Base-by-base conservation (phyloP, 2,329 filamentous ascomycete species). In the Pseudocercospora eumusae region DNA sequence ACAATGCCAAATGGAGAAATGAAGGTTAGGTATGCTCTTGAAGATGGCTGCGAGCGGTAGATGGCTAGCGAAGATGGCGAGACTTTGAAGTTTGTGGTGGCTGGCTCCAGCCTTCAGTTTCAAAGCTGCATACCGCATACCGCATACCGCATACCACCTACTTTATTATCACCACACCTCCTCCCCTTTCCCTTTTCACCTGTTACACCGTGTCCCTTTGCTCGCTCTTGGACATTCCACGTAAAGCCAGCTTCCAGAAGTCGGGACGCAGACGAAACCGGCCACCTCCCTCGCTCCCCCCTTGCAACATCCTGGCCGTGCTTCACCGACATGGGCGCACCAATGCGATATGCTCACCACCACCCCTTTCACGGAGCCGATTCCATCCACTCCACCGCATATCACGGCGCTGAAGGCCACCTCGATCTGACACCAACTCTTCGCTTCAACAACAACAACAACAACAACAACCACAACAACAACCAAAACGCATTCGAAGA, bases 341-440 rank as follows among this genome's bases (percentile, higher is more conserved):
- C 60, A 50, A 27, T 56, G 27, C 57, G 44, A 56, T 53, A 63
- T 33, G 40, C 23, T 23, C 42, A 45, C 20, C 36, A 36, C 55
- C 56, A 57, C 61, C 61, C 61, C 61, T 63, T 50, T 59, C 56
- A 56, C 18, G 31, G 45, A 45, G 28, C n/a, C 31, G 31, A 47
- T 42, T 53, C 57, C 31, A n/a, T 23, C 31, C 53, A 28, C 15
- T 65, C 61, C 2, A 71, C 68, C 21, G 67, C 65, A 52, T 70
- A 70, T 57, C 63, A 66, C 56, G 69, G 68, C 50, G 62, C 64
- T 11, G 59, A 65, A 58, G 68, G 69, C 27, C 49, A 56, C 21
- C 62, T 69, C 63, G 56, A 69, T 50, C 36, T 45, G 58, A 65
- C 56, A 53, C 49, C 53, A 36, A 44, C 60, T 15, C 27, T 64